Evolutionary conservation across 345 rosid genomes (phyloP).

Genomic region (Moricandia arvensis): DNA sequence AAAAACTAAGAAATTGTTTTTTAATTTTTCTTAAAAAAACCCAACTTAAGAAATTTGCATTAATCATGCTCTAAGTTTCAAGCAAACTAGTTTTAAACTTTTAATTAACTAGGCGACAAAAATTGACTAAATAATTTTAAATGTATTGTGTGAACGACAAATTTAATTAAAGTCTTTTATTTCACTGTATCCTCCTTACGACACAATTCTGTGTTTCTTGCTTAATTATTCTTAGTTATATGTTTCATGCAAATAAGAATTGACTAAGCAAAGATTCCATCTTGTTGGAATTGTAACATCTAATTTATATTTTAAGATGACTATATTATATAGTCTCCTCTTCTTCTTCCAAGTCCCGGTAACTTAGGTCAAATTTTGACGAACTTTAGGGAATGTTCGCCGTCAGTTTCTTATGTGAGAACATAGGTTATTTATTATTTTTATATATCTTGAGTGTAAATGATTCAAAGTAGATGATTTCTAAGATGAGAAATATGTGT

Average conservation of each 20-base stretch:
- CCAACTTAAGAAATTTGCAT: too few relatives aligned
- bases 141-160: background rate
- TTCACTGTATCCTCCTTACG: background rate
- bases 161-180: background rate
- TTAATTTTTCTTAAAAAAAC: too few relatives aligned
- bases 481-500: background rate
- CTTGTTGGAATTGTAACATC: background rate
- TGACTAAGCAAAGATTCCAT: background rate
- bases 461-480: background rate
- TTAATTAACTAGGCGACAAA: background rate
- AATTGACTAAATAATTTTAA: background rate
- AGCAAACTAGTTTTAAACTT: background rate
- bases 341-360: constrained; percentile 3
- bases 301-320: background rate
- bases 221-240: background rate
- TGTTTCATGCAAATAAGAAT: constrained; percentile 10
- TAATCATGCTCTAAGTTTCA: too few relatives aligned
- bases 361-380: constrained; percentile 7
- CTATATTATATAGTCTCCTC: background rate
- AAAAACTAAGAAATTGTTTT: too few relatives aligned
- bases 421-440: background rate
- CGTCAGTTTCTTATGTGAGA: background rate
- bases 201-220: background rate
- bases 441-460: background rate
- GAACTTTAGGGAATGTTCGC: background rate